Evolutionary conservation across 768 basidiomycete genomes (phyloP), one percentile per base, ranked within the genome.

Genomic region (Lactarius akahatsu): DNA sequence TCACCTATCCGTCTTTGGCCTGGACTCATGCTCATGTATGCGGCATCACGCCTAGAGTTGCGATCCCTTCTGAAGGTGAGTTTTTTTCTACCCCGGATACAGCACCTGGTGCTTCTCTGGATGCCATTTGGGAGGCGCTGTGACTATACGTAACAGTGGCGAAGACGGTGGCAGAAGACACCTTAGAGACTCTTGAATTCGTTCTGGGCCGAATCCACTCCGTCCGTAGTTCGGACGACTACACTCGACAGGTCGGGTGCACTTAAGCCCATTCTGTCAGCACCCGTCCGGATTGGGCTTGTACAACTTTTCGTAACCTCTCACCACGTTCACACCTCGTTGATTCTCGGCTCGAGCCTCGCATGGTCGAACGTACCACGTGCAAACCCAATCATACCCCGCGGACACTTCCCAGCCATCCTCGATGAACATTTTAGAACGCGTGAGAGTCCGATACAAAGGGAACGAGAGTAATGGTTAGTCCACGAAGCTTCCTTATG

Each of bases 341-440:
- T 36, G 32, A 45, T 59, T 63, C 61, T 63, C 50, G 62, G 57
- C 50, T 58, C 36, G 61, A 55, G 60, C 61, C 56, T 62, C 61
- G 34, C 30, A 52, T 16, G 47, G 61, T 34, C 30, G 38, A 50
- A 66, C 38, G 16, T 30, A 20, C 47, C 65, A 62, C 30, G 56
- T 40, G 47, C 45, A 57, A 41, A 40, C 43, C 18, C 43, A 57
- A 34, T 45, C 40, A 43, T 34, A 43, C 18, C 23, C 64, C 32
- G 26, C 45, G 26, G 47, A 58, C 32, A 11, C 18, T 63, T 59
- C 66, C 36, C 15, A 47, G 52, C 58, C 54, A 40, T 58, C 54
- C 20, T 36, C 36, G 34, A n/a, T 59, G 41, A 57, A 43, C 45
- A 38, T 41, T 36, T 43, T 10, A 8, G 34, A 47, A 8, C 26